Percentiles rank a stretch among this genome's conserved stretches.
phyloP scores from a whole-genome alignment of 805 yeast species.

The Metschnikowia reukaufii region DNA sequence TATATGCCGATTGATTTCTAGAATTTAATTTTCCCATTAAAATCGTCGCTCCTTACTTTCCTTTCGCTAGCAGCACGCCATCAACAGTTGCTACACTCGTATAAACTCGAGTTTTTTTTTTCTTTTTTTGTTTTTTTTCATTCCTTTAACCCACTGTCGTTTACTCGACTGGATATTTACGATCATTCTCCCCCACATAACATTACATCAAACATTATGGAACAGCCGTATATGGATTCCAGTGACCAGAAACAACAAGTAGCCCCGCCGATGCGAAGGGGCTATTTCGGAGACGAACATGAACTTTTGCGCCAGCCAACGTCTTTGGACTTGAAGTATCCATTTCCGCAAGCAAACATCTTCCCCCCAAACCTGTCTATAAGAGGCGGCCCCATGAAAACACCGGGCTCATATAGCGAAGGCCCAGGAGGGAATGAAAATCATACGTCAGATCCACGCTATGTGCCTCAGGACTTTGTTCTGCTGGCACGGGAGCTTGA shows the following conservation, averaged over 20 bases:
- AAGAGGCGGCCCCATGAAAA: slow-evolving; percentile 11
- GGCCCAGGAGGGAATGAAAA: slow-evolving; percentile 7
- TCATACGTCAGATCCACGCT: slow-evolving; percentile 18
- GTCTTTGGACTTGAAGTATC: slow-evolving; percentile 16
- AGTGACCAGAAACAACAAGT: slow-evolving; percentile 12
- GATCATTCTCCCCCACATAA: background rate
- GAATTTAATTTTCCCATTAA: background rate
- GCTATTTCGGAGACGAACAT: slow-evolving; percentile 16
- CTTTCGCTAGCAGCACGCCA: background rate
- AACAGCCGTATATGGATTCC: slow-evolving; percentile 18
- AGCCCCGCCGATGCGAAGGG: slow-evolving; percentile 16
- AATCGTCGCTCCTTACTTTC: background rate
- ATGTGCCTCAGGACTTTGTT: slow-evolving; percentile 17
- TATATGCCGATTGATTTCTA: slow-evolving; percentile 1
- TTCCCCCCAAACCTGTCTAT: slow-evolving; percentile 16
- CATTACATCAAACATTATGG: slow-evolving; percentile 11
- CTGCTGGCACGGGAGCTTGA: slow-evolving; percentile 16
- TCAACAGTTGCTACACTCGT: background rate
- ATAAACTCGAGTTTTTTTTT: background rate
- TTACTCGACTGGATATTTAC: background rate
- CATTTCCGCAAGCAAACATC: slow-evolving; percentile 17
- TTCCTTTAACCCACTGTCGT: background rate
- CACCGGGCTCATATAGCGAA: slow-evolving; percentile 4
- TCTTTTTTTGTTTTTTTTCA: background rate
- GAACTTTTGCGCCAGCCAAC: slow-evolving; percentile 13